phyloP scores from a whole-genome alignment of 2,329 filamentous ascomycete genomes.

The Hypoxylon sp. region DNA sequence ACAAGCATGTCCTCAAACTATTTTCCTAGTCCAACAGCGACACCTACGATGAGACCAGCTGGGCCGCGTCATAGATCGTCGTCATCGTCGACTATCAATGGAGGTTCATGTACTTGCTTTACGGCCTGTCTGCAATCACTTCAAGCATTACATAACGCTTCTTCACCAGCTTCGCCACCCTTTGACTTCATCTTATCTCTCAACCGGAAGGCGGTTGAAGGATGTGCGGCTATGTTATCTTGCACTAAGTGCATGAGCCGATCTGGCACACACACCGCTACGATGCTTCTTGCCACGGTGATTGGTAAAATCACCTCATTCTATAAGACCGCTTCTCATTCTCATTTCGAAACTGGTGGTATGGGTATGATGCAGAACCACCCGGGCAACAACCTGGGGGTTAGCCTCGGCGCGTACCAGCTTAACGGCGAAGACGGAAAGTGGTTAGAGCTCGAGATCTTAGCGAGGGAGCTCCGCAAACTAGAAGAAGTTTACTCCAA shows the following conservation, averaged over 20 bases:
- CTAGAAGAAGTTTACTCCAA: slow-evolving; percentile 63
- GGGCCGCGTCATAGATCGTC: slow-evolving; percentile 52
- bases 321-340: slow-evolving; percentile 61
- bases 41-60: slow-evolving; percentile 55
- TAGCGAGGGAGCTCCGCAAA: slow-evolving; percentile 64
- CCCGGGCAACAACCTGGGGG: slow-evolving; percentile 51
- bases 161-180: slow-evolving; percentile 56
- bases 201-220: slow-evolving; percentile 65
- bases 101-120: slow-evolving; percentile 63
- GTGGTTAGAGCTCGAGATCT: slow-evolving; percentile 64
- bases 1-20: slow-evolving; percentile 56
- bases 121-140: slow-evolving; percentile 63
- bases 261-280: slow-evolving; percentile 61
- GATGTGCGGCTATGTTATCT: slow-evolving; percentile 63
- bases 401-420: slow-evolving; percentile 63
- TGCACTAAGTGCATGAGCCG: slow-evolving; percentile 63
- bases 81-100: slow-evolving; percentile 47
- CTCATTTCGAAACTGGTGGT: slow-evolving; percentile 56
- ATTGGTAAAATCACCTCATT: slow-evolving; percentile 64
- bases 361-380: slow-evolving; percentile 40
- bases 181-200: slow-evolving; percentile 63
- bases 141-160: slow-evolving; percentile 63
- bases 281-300: slow-evolving; percentile 66
- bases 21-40: slow-evolving; percentile 59
- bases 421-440: slow-evolving; percentile 62